phyloP scores from a whole-genome alignment of 805 yeast species.

The Candida germanica region DNA sequence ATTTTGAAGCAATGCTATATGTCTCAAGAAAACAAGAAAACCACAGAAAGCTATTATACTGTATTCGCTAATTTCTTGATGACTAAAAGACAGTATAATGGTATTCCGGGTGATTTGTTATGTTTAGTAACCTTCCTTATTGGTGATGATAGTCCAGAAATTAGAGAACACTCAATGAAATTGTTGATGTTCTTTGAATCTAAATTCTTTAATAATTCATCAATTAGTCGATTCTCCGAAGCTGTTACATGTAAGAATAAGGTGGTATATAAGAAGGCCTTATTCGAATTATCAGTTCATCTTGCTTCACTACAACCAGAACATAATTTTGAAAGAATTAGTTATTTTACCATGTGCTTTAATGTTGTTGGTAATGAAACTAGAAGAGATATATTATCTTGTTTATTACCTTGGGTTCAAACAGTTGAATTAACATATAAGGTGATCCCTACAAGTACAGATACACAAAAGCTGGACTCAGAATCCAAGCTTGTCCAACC shows the following conservation, averaged over 20 bases:
- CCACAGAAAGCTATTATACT: conserved; percentile 67
- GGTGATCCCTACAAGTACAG: conserved; percentile 1
- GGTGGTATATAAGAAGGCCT: conserved; percentile 82
- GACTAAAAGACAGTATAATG: conserved; percentile 45
- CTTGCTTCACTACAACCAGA: conserved; percentile 62
- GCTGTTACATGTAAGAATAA: conserved; percentile 71
- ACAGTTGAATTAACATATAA: conserved; percentile 57
- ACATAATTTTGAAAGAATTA: conserved; percentile 58
- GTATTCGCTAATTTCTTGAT: conserved; percentile 66
- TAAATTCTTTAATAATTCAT: conserved; percentile 43
- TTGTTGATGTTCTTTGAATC: conserved; percentile 67
- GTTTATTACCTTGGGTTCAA: conserved; percentile 91
- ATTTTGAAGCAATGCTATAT: conserved; percentile 72
- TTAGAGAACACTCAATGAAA: conserved; percentile 69
- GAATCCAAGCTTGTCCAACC: conserved; percentile 5
- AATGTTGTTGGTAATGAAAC: conserved; percentile 54
- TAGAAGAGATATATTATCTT: conserved; percentile 74
- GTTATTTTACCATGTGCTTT: conserved; percentile 69
- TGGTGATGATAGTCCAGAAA: conserved; percentile 67
- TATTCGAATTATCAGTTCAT: conserved; percentile 72
- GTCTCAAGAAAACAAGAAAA: conserved; percentile 45
- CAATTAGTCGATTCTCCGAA: conserved; percentile 57
- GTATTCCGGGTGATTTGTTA: conserved; percentile 60
- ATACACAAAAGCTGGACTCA: conserved; percentile 2
- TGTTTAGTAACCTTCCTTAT: conserved; percentile 76